Percentiles rank a stretch among this genome's conserved stretches.
Conservation (phyloP, 768 basidiomycete species). For the Rhizopogon sp. region DNA sequence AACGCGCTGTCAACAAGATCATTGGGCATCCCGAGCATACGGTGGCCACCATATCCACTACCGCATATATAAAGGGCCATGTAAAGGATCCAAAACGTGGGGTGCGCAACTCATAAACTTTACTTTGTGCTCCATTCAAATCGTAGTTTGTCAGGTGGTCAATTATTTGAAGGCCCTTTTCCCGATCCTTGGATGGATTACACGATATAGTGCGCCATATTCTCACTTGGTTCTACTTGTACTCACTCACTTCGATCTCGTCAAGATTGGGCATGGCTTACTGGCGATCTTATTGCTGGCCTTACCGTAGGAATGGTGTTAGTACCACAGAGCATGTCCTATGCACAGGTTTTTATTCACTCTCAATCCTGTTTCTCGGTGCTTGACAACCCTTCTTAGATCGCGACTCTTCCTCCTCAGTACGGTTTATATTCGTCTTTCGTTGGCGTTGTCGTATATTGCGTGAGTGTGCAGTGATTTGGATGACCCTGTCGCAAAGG, state of each 20-base stretch:
- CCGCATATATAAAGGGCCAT: constrained; percentile 45
- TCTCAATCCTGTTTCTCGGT: not conserved
- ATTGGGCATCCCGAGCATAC: constrained; percentile 57
- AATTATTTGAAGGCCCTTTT: constrained; percentile 72
- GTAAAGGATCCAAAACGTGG: constrained; percentile 41
- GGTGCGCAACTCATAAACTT: constrained; percentile 28
- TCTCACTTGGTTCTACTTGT: not conserved
- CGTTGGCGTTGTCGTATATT: constrained; percentile 81
- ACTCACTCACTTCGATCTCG: not conserved
- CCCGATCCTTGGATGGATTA: constrained; percentile 82
- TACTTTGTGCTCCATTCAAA: not conserved
- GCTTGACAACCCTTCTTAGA: constrained; percentile 34
- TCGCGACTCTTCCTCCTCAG: constrained; percentile 77
- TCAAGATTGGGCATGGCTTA: constrained; percentile 71
- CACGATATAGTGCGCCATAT: constrained; percentile 68
- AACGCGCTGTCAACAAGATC: constrained; percentile 49
- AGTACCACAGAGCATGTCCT: constrained; percentile 93
- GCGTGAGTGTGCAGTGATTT: constrained; percentile 41
- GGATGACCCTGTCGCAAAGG: not conserved
- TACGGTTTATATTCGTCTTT: constrained; percentile 96
- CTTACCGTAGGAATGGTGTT: constrained; percentile 94
- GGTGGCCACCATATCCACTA: constrained; percentile 55
- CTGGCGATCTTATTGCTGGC: constrained; percentile 85
- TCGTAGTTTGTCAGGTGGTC: constrained; percentile 36
- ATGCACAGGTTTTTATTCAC: constrained; percentile 52